Percentiles rank a stretch among this genome's conserved stretches.
Conservation (phyloP, 345 rosid genomes). For the Corchorus olitorius region DNA sequence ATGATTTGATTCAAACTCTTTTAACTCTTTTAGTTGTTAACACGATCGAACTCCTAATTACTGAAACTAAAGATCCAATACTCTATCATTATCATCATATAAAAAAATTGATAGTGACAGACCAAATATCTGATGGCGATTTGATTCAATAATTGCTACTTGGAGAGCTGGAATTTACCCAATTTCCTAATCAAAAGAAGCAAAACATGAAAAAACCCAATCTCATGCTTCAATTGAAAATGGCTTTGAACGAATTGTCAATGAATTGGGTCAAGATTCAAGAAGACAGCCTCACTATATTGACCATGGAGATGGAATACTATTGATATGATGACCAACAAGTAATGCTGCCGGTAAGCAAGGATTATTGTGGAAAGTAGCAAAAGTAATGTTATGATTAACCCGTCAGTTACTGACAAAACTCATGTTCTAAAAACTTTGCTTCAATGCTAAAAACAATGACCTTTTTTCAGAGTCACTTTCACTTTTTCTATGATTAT, state of each 20-base stretch:
- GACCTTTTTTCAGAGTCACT: neutral
- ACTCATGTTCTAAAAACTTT: neutral
- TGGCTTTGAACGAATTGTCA: neutral
- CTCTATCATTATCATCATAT: no score
- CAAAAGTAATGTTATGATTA: neutral
- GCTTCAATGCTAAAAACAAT: conserved; percentile 25
- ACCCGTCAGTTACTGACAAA: conserved; percentile 6
- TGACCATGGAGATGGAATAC: neutral
- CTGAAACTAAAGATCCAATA: no score
- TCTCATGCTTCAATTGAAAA: neutral
- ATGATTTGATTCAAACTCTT: no score
- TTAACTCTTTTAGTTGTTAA: no score
- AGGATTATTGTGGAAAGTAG: neutral
- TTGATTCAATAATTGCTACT: no score
- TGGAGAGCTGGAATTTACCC: no score
- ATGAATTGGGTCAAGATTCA: conserved; percentile 9
- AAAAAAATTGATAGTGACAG: no score
- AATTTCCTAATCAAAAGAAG: no score
- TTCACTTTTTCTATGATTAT: neutral
- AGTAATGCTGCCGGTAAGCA: neutral
- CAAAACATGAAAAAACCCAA: no score
- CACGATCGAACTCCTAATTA: no score
- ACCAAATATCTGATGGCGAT: no score
- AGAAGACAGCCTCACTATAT: neutral
- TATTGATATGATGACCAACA: conserved; percentile 16